Percentiles rank a stretch among this genome's conserved stretches.
Conservation (phyloP, 2,329 filamentous ascomycete genomes). For the Hirsutella thompsonii region DNA sequence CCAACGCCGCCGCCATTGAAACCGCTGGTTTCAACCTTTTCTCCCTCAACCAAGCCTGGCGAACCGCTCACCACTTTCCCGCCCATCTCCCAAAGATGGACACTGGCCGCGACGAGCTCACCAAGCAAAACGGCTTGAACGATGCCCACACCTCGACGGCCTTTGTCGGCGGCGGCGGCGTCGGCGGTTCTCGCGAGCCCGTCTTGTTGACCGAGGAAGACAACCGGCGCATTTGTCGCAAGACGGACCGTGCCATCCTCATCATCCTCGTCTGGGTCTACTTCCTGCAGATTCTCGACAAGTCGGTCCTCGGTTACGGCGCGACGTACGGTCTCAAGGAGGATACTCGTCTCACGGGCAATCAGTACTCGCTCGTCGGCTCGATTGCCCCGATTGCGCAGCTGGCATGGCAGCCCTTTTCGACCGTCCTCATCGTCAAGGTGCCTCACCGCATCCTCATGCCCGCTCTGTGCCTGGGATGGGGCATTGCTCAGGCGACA, state of each 20-base stretch:
- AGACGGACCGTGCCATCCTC: slow-evolving; percentile 49
- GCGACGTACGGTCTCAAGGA: slow-evolving; percentile 40
- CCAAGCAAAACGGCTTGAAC: neutral
- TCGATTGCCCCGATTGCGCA: slow-evolving; percentile 47
- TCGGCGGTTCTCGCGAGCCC: neutral
- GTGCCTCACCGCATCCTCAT: slow-evolving; percentile 46
- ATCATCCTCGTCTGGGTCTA: slow-evolving; percentile 43
- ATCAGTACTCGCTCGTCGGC: slow-evolving; percentile 43
- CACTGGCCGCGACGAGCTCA: too few relatives aligned
- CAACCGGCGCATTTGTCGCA: slow-evolving; percentile 36
- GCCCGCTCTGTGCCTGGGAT: slow-evolving; percentile 32
- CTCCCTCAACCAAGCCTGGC: too few relatives aligned
- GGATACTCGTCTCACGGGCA: slow-evolving; percentile 35
- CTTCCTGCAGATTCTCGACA: slow-evolving; percentile 47
- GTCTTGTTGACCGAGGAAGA: slow-evolving; percentile 9
- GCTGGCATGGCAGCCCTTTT: slow-evolving; percentile 47
- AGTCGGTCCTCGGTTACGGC: slow-evolving; percentile 42
- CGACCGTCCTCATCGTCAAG: slow-evolving; percentile 45
- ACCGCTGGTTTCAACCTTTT: too few relatives aligned
- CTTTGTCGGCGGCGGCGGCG: too few relatives aligned
- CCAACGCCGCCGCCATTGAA: too few relatives aligned
- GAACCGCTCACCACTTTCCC: too few relatives aligned
- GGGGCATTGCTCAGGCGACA: slow-evolving; percentile 27
- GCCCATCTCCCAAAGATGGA: too few relatives aligned
- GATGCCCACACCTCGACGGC: neutral